Evolutionary conservation across 768 basidiomycete genomes (phyloP), one percentile per base, ranked within the genome.

Genomic region (Pluteus cervinus): DNA sequence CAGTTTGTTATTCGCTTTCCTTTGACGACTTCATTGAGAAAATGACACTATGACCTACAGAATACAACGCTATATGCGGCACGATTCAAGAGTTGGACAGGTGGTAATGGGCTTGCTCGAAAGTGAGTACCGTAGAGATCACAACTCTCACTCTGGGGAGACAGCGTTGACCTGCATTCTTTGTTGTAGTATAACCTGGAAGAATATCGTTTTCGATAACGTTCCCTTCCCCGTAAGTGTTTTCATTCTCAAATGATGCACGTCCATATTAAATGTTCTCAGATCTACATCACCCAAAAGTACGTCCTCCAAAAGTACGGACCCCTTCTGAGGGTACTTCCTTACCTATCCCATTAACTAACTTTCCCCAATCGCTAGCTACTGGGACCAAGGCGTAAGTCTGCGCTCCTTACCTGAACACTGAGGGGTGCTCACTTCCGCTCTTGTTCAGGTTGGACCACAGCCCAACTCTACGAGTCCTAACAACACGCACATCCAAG

Each of bases 1-100:
- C 26, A 11, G 55, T 35, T 8, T 16, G 7, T 10, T 18, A 2
- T 12, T 20, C 14, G 24, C 28, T 8, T 24, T 10, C 1, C 16
- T 4, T 16, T 9, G 17, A 5, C n/a, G n/a, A n/a, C n/a, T n/a
- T n/a, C n/a, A n/a, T 26, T 17, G 8, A 4, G 7, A 8, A 18
- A 4, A 8, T 10, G 16, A 20, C 11, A 25, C 23, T 25, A 11
- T 15, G 28, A 24, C 17, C 17, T 36, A 3, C 39, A 78, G 75
- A 68, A 68, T 44, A 64, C 68, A 36, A 54, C 67, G 0, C 54
- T 78, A 2, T 79, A 79, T 40, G 77, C 60, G 5, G 77, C 76
- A n/a, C 68, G 77, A 7, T 81, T 79, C 61, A 79, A 79, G 59
- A 79, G 78, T 49, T 79, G 76, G 76, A 71, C 73, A 1, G 77